These are phyloP conservation scores for Blastobotrys persicus DNA, from an alignment of 1,139 yeast genomes.

Conservation along the genomic window DNA sequence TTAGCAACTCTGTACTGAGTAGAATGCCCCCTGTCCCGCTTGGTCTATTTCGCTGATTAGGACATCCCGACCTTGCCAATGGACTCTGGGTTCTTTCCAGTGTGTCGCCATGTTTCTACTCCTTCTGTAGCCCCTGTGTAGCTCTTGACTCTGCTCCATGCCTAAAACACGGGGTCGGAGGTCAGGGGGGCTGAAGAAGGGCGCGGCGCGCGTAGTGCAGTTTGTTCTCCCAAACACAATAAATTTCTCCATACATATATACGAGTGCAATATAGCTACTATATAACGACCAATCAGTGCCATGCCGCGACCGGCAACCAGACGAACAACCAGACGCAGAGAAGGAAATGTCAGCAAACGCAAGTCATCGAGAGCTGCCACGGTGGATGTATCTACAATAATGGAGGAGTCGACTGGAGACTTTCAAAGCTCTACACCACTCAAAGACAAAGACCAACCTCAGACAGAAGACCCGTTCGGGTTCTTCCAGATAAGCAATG, in stretches of 20 bases:
- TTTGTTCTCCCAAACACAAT: no score
- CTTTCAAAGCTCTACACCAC: not conserved
- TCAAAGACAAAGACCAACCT: not conserved
- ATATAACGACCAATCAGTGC: not conserved
- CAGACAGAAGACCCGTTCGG: constrained; percentile 9
- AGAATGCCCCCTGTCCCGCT: no score
- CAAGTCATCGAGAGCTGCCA: not conserved
- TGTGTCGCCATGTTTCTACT: no score
- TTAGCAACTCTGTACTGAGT: no score
- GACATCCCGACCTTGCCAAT: no score
- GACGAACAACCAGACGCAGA: constrained; percentile 4
- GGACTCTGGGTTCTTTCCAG: no score
- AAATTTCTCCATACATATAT: no score
- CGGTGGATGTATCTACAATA: constrained; percentile 16
- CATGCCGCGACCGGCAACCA: constrained; percentile 19
- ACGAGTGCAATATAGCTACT: not conserved
- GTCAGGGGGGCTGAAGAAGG: no score
- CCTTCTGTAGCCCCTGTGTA: no score
- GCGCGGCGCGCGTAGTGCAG: not conserved
- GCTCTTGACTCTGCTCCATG: no score
- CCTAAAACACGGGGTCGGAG: not conserved
- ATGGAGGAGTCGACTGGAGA: constrained; percentile 12
- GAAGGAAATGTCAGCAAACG: not conserved
- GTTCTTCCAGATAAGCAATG: not conserved
- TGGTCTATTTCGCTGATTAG: no score